Evolutionary conservation across 345 rosid genomes (phyloP).

Genomic region (Arabidopsis suecica): DNA sequence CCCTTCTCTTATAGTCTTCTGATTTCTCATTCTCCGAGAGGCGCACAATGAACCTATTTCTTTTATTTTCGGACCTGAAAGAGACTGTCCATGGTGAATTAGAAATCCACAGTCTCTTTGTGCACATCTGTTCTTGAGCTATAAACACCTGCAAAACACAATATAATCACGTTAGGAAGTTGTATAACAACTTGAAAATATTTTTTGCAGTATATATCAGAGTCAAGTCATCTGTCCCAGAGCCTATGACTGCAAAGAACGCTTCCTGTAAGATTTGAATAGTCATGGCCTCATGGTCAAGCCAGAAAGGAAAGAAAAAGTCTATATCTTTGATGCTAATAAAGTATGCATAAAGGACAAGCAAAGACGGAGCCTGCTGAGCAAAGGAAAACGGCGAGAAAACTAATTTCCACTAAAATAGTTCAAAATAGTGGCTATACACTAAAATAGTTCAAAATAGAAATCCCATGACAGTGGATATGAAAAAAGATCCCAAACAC

Average conservation of each 20-base stretch:
- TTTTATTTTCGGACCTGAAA: slow-evolving; percentile 67
- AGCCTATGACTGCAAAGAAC: too few relatives aligned
- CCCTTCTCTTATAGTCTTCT: slow-evolving; percentile 63
- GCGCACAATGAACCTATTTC: slow-evolving; percentile 65
- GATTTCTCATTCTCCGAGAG: slow-evolving; percentile 53
- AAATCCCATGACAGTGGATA: not conserved
- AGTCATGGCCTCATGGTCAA: too few relatives aligned
- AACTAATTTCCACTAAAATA: slow-evolving; percentile 3
- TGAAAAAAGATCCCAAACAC: slow-evolving; percentile 3
- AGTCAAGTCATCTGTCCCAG: not conserved
- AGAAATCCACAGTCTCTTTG: slow-evolving; percentile 82
- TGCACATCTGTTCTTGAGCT: slow-evolving; percentile 86
- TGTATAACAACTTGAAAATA: slow-evolving; percentile 1
- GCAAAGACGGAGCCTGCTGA: too few relatives aligned
- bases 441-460: slow-evolving; percentile 23
- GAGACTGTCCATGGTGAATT: slow-evolving; percentile 71
- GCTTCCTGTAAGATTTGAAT: too few relatives aligned
- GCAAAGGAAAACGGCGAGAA: too few relatives aligned
- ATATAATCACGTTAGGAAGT: slow-evolving; percentile 23
- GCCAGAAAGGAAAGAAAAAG: too few relatives aligned
- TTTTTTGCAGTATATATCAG: not conserved
- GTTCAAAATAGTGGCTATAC: slow-evolving; percentile 26
- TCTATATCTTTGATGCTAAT: too few relatives aligned
- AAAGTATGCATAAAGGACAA: too few relatives aligned
- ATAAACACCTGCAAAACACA: slow-evolving; percentile 66